These are phyloP conservation scores for Voacanga thouarsii DNA, from an alignment of 257 asterid genomes.

Conservation along the genomic window DNA sequence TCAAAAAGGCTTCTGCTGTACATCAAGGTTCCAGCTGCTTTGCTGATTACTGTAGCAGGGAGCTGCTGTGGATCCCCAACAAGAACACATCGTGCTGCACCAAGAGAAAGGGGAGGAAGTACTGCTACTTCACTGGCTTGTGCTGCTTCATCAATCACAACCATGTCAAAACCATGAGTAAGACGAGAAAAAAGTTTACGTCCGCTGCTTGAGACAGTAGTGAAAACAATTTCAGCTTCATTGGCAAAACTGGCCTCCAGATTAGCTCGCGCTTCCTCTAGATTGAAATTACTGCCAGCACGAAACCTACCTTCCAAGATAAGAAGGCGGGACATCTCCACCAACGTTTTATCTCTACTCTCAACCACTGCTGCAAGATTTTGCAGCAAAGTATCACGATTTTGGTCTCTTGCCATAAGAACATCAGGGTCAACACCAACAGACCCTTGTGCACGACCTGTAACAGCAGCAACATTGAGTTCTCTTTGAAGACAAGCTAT, in stretches of 20 bases:
- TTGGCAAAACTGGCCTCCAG: slow-evolving; percentile 99
- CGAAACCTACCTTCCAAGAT: slow-evolving; percentile 88
- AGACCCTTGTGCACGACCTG: slow-evolving; percentile 92
- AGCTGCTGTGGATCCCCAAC: slow-evolving; percentile 99
- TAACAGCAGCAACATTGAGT: slow-evolving; percentile 67
- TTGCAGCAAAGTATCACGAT: slow-evolving; percentile 77
- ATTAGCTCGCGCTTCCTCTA: slow-evolving; percentile 96
- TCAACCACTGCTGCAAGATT: slow-evolving; percentile 94
- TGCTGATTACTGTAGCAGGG: slow-evolving; percentile 98
- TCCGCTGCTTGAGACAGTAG: slow-evolving; percentile 98
- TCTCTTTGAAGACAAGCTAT: slow-evolving; percentile 86
- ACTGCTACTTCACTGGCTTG: slow-evolving; percentile 98
- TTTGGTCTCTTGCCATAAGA: slow-evolving; percentile 90
- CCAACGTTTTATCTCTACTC: slow-evolving; percentile 81
- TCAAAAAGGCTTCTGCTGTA: slow-evolving; percentile 98
- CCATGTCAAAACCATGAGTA: slow-evolving; percentile 99
- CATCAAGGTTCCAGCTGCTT: slow-evolving; percentile 95
- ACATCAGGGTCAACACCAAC: slow-evolving; percentile 99
- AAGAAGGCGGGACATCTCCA: slow-evolving; percentile 89
- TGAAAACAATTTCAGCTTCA: slow-evolving; percentile 96
- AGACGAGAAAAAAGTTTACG: slow-evolving; percentile 92
- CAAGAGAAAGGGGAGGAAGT: slow-evolving; percentile 93
- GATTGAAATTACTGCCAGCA: slow-evolving; percentile 62
- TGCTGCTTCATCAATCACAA: slow-evolving; percentile 99
- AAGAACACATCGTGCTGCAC: slow-evolving; percentile 99